Evolutionary conservation across 176 grass and related monocot species (phyloP).

Genomic region (Carex myosuroides): DNA sequence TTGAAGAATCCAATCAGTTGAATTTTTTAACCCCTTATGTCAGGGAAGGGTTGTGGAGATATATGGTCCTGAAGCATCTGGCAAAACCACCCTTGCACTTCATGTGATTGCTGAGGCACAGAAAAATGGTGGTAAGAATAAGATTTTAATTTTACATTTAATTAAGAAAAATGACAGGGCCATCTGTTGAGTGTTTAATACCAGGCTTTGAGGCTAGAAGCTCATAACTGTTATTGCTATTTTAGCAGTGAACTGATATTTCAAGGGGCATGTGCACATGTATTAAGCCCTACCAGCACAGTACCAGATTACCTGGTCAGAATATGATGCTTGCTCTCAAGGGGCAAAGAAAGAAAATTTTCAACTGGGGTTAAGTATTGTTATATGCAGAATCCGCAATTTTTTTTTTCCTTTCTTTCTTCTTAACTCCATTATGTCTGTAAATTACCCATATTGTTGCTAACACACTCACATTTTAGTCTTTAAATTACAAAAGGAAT

Average conservation of each 20-base stretch:
- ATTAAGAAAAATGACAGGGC: not conserved
- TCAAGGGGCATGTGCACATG: not conserved
- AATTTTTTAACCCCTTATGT: not conserved
- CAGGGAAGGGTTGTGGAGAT: slow-evolving; percentile 53
- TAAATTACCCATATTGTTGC: not conserved
- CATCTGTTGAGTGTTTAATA: not conserved
- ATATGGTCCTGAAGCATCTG: slow-evolving; percentile 54
- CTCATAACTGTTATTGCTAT: not conserved
- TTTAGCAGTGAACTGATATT: not conserved
- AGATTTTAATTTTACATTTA: not conserved
- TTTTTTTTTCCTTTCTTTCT: not conserved
- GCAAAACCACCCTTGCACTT: slow-evolving; percentile 56
- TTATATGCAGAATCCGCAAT: not conserved
- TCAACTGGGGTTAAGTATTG: not conserved
- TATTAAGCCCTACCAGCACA: not conserved
- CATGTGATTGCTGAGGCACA: slow-evolving; percentile 52
- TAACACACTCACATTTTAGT: not conserved
- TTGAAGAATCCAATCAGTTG: not conserved
- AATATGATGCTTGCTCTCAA: not conserved
- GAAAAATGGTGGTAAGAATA: slow-evolving; percentile 40
- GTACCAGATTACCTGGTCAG: not conserved
- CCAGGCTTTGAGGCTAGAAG: not conserved
- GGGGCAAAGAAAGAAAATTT: not conserved
- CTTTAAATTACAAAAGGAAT: not conserved
- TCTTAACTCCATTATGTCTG: not conserved